Evolutionary conservation across 768 basidiomycete genomes (phyloP).

Genomic region (Boletus tomentosulus): DNA sequence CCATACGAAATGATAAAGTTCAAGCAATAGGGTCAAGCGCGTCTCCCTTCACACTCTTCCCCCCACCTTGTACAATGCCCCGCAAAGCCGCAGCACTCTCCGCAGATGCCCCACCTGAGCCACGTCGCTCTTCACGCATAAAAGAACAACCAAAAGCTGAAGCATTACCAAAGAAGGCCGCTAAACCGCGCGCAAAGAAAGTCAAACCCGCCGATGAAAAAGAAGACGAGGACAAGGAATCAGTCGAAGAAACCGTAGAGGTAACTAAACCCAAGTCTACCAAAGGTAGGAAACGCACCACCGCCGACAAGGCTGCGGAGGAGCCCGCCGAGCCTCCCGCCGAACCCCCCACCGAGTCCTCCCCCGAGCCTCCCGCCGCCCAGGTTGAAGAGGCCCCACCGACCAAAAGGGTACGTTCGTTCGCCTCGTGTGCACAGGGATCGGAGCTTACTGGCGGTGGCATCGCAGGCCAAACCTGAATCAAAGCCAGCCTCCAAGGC

Average conservation of each 20-base stretch:
- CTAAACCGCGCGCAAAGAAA: slow-evolving; percentile 57
- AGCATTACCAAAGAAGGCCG: slow-evolving; percentile 50
- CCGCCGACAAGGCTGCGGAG: slow-evolving; percentile 39
- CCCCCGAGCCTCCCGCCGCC: slow-evolving; percentile 31
- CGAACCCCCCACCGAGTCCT: slow-evolving; percentile 23
- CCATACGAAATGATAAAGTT: slow-evolving; percentile 29
- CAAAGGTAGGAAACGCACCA: slow-evolving; percentile 53
- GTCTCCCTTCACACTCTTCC: slow-evolving; percentile 24
- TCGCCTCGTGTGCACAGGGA: slow-evolving; percentile 2
- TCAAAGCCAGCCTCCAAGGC: slow-evolving; percentile 28
- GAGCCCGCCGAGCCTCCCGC: slow-evolving; percentile 34
- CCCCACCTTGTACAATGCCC: slow-evolving; percentile 45
- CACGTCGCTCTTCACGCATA: slow-evolving; percentile 73
- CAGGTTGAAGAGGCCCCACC: slow-evolving; percentile 46
- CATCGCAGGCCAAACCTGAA: slow-evolving; percentile 40
- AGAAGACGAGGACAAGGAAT: slow-evolving; percentile 42
- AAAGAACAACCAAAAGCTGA: slow-evolving; percentile 64
- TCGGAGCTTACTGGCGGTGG: neutral
- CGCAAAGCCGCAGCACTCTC: slow-evolving; percentile 58
- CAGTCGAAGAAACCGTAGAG: slow-evolving; percentile 26
- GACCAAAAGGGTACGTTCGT: slow-evolving; percentile 55
- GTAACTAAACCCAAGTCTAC: slow-evolving; percentile 42
- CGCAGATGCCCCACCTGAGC: slow-evolving; percentile 37
- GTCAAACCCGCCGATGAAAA: slow-evolving; percentile 37
- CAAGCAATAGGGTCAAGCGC: slow-evolving; percentile 27